These are phyloP conservation scores for Ogataea nonfermentans DNA, from an alignment of 805 yeast genomes.

Conservation along the genomic window DNA sequence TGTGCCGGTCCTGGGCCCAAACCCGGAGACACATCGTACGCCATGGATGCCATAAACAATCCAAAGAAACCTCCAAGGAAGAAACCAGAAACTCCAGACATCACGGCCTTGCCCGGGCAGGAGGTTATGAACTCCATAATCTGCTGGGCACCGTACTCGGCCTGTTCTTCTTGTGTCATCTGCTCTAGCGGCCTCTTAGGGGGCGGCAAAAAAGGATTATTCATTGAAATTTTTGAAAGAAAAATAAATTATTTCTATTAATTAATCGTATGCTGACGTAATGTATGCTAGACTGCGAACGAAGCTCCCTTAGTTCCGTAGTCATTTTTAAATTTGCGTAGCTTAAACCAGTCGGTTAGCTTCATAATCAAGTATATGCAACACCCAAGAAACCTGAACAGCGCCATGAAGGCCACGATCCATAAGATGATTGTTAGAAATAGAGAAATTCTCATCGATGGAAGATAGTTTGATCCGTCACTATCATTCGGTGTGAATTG, in stretches of 20 bases:
- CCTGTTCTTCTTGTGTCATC: slow-evolving; percentile 90
- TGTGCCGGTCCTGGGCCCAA: slow-evolving; percentile 39
- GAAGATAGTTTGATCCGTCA: slow-evolving; percentile 30
- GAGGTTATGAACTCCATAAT: slow-evolving; percentile 85
- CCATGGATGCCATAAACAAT: slow-evolving; percentile 86
- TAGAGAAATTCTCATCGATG: slow-evolving; percentile 48
- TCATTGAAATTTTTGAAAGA: slow-evolving; percentile 21
- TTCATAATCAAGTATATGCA: slow-evolving; percentile 48
- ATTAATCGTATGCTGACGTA: slow-evolving; percentile 4
- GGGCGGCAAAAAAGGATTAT: slow-evolving; percentile 38
- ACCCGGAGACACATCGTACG: slow-evolving; percentile 79
- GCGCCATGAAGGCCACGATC: slow-evolving; percentile 90
- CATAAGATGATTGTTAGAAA: slow-evolving; percentile 85
- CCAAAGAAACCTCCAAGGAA: slow-evolving; percentile 96
- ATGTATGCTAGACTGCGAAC: slow-evolving; percentile 12
- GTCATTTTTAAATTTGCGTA: slow-evolving; percentile 17
- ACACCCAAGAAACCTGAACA: slow-evolving; percentile 78
- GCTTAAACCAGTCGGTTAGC: slow-evolving; percentile 22
- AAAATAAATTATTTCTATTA: slow-evolving; percentile 1
- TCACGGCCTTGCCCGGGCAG: slow-evolving; percentile 90
- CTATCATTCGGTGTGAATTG: slow-evolving; percentile 39
- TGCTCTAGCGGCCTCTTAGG: slow-evolving; percentile 55
- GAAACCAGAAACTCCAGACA: slow-evolving; percentile 93
- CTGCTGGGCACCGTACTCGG: slow-evolving; percentile 80
- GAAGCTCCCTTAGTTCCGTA: slow-evolving; percentile 22